A percentile compares a stretch with the other conserved stretches of the same genome.
phyloP scores from a whole-genome alignment of 225 moss, liverwort and hornwort genomes.

The Antitrichia curtipendula region DNA sequence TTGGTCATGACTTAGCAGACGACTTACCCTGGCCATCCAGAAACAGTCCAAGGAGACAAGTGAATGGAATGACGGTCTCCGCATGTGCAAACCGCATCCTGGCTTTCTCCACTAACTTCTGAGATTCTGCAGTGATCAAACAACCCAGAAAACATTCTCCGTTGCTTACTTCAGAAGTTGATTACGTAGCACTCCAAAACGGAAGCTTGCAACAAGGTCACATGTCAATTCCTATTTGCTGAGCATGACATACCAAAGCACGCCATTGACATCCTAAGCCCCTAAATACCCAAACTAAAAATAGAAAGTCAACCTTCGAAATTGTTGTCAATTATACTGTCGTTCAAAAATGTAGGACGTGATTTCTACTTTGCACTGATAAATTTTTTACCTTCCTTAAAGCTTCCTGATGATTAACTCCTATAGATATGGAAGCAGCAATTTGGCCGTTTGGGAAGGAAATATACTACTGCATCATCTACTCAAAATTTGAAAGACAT shows the following conservation, averaged over 20 bases:
- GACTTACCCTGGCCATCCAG: constrained; percentile 50
- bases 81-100: constrained; percentile 87
- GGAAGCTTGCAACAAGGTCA: neutral
- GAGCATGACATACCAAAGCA: neutral
- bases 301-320: neutral
- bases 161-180: neutral
- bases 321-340: neutral
- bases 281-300: neutral
- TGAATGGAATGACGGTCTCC: constrained; percentile 87
- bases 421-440: neutral
- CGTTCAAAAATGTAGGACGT: neutral
- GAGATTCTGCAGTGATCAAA: neutral
- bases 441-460: neutral
- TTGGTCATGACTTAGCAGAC: neutral
- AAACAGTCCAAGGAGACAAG: constrained; percentile 80
- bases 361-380: neutral
- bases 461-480: neutral
- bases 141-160: neutral
- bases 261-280: neutral
- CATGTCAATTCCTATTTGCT: neutral
- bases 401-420: neutral
- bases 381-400: neutral
- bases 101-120: constrained; percentile 41
- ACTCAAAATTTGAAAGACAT: neutral
- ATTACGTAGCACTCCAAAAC: neutral